These are phyloP conservation scores for Hibiscus trionum DNA, from an alignment of 345 rosid genomes.

Conservation along the genomic window DNA sequence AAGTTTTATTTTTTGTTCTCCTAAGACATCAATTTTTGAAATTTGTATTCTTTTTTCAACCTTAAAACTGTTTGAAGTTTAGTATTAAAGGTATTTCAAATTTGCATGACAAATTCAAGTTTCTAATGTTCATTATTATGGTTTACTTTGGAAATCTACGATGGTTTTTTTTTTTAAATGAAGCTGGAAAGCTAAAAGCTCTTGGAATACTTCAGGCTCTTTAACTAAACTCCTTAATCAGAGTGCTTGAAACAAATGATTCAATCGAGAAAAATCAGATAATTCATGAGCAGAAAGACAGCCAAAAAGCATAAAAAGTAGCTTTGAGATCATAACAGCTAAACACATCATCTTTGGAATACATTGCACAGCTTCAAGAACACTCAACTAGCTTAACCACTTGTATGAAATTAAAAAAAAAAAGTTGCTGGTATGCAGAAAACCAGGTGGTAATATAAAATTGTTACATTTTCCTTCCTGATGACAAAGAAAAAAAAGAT, in stretches of 20 bases:
- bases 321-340: neutral
- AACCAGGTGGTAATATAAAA: neutral
- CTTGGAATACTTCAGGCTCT: neutral
- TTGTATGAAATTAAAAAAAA: neutral
- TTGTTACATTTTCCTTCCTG: neutral
- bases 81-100: neutral
- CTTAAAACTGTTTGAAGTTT: neutral
- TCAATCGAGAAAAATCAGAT: neutral
- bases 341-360: neutral
- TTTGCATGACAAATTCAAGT: neutral
- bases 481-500: neutral
- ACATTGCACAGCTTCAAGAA: neutral
- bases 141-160: neutral
- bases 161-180: neutral
- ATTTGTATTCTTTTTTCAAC: neutral
- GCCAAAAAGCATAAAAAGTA: neutral
- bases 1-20: neutral
- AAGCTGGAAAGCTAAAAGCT: neutral
- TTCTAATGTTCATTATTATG: neutral
- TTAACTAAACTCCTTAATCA: neutral
- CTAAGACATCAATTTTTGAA: neutral
- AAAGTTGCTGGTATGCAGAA: neutral
- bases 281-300: neutral
- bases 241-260: neutral
- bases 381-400: neutral